Evolutionary conservation across 306 rosid species (phyloP).

Genomic region (Cicer pinnatifidum): DNA sequence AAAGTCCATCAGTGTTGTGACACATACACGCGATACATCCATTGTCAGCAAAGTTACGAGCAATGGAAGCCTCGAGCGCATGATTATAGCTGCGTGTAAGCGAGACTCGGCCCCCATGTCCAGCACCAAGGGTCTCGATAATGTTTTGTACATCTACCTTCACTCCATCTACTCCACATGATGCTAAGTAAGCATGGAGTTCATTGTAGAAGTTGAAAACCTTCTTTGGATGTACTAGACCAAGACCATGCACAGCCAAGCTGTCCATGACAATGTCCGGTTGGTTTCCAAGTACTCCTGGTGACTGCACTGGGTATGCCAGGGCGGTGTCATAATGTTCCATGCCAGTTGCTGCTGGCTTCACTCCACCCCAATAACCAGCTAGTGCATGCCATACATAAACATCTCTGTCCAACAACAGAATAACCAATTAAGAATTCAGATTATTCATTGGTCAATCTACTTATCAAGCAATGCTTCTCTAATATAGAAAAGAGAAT

Average conservation of each 20-base stretch:
- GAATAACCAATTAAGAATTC: constrained; percentile 11
- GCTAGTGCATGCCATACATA: constrained; percentile 98
- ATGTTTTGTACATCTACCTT: constrained; percentile 98
- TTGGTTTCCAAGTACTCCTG: constrained; percentile 86
- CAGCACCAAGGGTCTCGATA: constrained; percentile 91
- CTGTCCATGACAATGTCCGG: constrained; percentile 96
- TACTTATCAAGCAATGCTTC: constrained; percentile 8
- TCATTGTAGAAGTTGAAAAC: constrained; percentile 90
- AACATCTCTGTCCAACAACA: constrained; percentile 59
- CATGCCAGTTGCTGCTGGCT: constrained; percentile 88
- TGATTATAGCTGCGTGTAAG: constrained; percentile 86
- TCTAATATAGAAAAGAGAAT: background rate
- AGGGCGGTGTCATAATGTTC: constrained; percentile 84
- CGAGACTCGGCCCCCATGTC: constrained; percentile 91
- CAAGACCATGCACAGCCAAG: constrained; percentile 85
- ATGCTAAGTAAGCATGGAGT: constrained; percentile 89
- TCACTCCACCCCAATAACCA: constrained; percentile 99
- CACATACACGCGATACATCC: constrained; percentile 98
- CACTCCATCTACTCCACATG: constrained; percentile 96
- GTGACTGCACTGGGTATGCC: constrained; percentile 88
- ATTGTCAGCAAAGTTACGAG: constrained; percentile 83
- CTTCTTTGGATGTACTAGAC: constrained; percentile 89
- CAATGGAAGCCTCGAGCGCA: constrained; percentile 87
- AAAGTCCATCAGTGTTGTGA: constrained; percentile 92
- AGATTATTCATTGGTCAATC: background rate